phyloP scores from a whole-genome alignment of 306 rosid species.

The Inga oerstediana region DNA sequence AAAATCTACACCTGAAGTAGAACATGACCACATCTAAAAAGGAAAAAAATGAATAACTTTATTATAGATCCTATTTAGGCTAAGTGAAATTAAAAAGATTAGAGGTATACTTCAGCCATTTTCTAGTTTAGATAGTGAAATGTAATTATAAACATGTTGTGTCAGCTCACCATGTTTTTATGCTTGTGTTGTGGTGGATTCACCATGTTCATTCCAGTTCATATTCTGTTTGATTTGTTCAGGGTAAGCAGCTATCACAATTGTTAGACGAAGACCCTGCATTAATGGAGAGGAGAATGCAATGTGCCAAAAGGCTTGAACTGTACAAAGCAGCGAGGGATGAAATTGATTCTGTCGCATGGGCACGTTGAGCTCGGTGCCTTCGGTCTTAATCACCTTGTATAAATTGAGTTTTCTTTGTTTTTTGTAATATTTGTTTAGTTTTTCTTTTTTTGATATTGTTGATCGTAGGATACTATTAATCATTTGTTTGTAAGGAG shows the following conservation, averaged over 20 bases:
- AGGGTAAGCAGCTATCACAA: slow-evolving; percentile 74
- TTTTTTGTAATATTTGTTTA: not conserved
- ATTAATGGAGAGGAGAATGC: slow-evolving; percentile 89
- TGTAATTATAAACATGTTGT: not conserved
- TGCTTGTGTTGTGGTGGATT: too few species aligned
- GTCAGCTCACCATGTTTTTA: not conserved
- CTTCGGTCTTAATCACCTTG: slow-evolving; percentile 7
- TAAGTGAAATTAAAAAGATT: not conserved
- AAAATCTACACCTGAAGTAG: not conserved
- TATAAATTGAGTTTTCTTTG: slow-evolving; percentile 19
- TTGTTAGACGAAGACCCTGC: slow-evolving; percentile 94
- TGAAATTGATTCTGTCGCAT: slow-evolving; percentile 88
- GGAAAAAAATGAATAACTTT: not conserved
- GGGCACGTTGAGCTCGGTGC: slow-evolving; percentile 61
- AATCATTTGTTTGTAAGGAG: slow-evolving; percentile 21
- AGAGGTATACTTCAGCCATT: not conserved
- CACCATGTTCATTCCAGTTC: not conserved
- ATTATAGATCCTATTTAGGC: not conserved
- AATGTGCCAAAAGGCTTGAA: slow-evolving; percentile 86
- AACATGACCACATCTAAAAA: not conserved
- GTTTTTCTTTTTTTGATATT: not conserved
- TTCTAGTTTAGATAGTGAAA: not conserved
- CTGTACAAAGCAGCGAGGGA: slow-evolving; percentile 95
- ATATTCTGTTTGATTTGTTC: not conserved
- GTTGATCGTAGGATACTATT: slow-evolving; percentile 11